Conservation (phyloP, 2,329 filamentous ascomycete genomes). For the Paraphoma sp. region DNA sequence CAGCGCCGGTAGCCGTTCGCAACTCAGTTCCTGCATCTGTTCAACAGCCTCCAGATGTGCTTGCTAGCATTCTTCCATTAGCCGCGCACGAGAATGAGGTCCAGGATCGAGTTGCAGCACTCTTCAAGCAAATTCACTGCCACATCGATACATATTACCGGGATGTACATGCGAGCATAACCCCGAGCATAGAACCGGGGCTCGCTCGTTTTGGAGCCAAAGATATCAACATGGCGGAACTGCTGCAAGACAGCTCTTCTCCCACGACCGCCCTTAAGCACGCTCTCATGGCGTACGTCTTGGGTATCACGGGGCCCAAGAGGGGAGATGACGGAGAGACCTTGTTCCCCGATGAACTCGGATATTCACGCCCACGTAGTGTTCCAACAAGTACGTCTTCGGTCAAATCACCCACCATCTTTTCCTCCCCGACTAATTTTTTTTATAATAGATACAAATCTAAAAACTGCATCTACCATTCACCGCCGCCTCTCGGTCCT, state of each 20-base stretch:
- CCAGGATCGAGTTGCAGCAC: slow-evolving; percentile 18
- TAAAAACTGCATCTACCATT: slow-evolving; percentile 25
- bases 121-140: slow-evolving; percentile 36
- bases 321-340: slow-evolving; percentile 14
- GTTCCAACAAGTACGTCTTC: background rate
- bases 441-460: slow-evolving; percentile 12
- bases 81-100: slow-evolving; percentile 31
- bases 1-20: background rate
- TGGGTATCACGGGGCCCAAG: slow-evolving; percentile 28
- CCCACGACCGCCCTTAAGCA: slow-evolving; percentile 41
- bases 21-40: slow-evolving; percentile 5
- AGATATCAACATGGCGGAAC: slow-evolving; percentile 28
- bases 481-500: slow-evolving; percentile 36
- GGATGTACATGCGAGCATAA: slow-evolving; percentile 43
- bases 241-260: slow-evolving; percentile 30
- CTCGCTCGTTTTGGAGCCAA: slow-evolving; percentile 32
- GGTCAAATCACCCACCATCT: background rate
- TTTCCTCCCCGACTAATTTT: background rate
- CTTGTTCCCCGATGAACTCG: slow-evolving; percentile 34
- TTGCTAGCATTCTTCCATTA: slow-evolving; percentile 30
- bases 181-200: slow-evolving; percentile 40
- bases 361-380: slow-evolving; percentile 1
- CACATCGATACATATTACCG: slow-evolving; percentile 44
- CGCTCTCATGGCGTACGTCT: slow-evolving; percentile 33
- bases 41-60: slow-evolving; percentile 16